Base-by-base conservation (phyloP, 139 green algal genomes). In the Haematococcus lacustris region DNA sequence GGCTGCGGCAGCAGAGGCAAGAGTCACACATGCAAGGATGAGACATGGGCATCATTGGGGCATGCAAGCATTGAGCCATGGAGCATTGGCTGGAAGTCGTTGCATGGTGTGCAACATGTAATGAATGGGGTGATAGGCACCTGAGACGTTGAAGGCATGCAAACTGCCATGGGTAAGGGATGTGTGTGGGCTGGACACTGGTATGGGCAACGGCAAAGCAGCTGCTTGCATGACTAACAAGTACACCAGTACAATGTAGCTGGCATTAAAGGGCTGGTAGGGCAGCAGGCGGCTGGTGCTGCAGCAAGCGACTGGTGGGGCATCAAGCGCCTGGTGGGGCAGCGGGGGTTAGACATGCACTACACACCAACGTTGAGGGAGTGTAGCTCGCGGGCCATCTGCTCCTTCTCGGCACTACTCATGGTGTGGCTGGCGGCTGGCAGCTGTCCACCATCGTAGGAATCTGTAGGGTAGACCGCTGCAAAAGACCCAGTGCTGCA, bases 351-450 rank as follows among this genome's bases (percentile, higher is more conserved):
- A 53, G 5, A 17, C 3, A 6, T 35, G 13, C 38, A 62, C 33
- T 28, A 57, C 75, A 23, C 37, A 80, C 75, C 75, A 59, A 82
- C 72, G 68, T 82, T 82, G 38, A 82, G 67, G 7, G 77, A 78
- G 51, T 77, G 67, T 60, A 82, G 66, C 68, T 82, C 77, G 3
- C 70, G 34, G 26, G 69, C 34, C n/a, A 66, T 59, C 57, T 75
- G 70, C 35, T 75, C 57, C n/a, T n/a, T n/a, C n/a, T n/a, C n/a
- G n/a, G n/a, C n/a, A n/a, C n/a, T n/a, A n/a, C n/a, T n/a, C n/a
- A n/a, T n/a, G n/a, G n/a, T n/a, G n/a, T n/a, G n/a, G n/a, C n/a
- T n/a, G n/a, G n/a, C n/a, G n/a, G n/a, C n/a, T n/a, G n/a, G n/a
- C n/a, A n/a, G n/a, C n/a, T n/a, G n/a, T n/a, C n/a, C n/a, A n/a